Base-by-base conservation (phyloP, 1,284 basidiomycete genomes). In the Golubevia pallescens region DNA sequence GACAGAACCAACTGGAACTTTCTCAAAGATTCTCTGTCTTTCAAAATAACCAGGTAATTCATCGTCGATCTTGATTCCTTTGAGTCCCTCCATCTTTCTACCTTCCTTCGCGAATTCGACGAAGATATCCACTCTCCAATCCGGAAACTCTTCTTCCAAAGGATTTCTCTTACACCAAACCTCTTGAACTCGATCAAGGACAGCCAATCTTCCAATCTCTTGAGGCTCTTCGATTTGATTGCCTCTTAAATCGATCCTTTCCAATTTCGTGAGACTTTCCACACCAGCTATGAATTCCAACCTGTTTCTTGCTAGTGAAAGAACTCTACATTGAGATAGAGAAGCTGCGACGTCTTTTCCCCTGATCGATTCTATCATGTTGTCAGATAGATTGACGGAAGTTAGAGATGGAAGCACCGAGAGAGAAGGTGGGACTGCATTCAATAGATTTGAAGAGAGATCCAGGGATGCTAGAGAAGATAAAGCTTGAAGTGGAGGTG, bases 351-450 rank as follows among this genome's bases (percentile, higher is more conserved):
- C 19, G 52, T 60, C 4, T 59, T 28, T 94, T 28, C 93, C 93
- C 2, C 95, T 89, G 16, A 97, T 92, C 4, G 95, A 95, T 78
- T 96, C 94, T 74, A 99, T 95, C 90, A 98, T 92, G 87, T 99
- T 98, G 86, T 95, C 92, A 16, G 92, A 89, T 19, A 99, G 89
- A 86, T 97, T 96, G 77, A 99, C 91, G 34, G 92, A 93, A 56
- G 90, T 87, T 58, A 98, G 92, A 68, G 90, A 92, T 77, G 91
- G 90, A 6, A 97, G 89, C 0, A 88, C 82, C 3, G 90, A 89
- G 19, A 98, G 89, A 13, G 92, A 91, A 2, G 91, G 87, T 0
- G 94, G 94, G 16, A 87, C 84, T 1, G 84, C 68, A 55, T 86
- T 86, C 65, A 87, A 80, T 10, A 87, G 71, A 66, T 87, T 87